These are phyloP conservation scores for Teunomyces kruisii DNA, from an alignment of 805 yeast genomes.

Conservation along the genomic window DNA sequence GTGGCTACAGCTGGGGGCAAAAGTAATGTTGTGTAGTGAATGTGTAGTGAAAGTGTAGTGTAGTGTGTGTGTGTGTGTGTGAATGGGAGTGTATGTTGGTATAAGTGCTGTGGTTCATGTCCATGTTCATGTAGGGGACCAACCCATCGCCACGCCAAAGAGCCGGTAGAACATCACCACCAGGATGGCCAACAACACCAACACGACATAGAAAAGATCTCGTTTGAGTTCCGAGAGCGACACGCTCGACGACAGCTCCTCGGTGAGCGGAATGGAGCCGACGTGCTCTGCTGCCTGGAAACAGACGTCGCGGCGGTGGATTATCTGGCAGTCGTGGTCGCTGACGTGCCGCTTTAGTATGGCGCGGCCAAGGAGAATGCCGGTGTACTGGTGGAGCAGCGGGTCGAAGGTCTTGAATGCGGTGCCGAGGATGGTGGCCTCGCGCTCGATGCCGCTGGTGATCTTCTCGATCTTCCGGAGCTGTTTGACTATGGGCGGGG, in stretches of 20 bases:
- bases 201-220: constrained; percentile 22
- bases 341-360: constrained; percentile 35
- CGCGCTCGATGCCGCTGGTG: constrained; percentile 37
- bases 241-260: constrained; percentile 25
- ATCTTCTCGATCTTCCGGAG: constrained; percentile 37
- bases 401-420: constrained; percentile 34
- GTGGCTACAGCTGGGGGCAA: too few relatives aligned
- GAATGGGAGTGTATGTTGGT: too few relatives aligned
- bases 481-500: constrained; percentile 26
- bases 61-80: too few relatives aligned
- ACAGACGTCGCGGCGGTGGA: constrained; percentile 38
- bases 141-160: constrained; percentile 19
- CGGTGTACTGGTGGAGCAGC: constrained; percentile 36
- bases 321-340: constrained; percentile 29
- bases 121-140: too few relatives aligned
- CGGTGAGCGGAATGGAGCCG: constrained; percentile 41
- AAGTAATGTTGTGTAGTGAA: too few relatives aligned
- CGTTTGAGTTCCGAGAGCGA: constrained; percentile 21
- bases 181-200: constrained; percentile 24
- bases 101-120: too few relatives aligned
- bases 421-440: constrained; percentile 26
- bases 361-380: constrained; percentile 38
- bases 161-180: constrained; percentile 25
- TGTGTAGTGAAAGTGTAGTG: too few relatives aligned
- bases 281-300: constrained; percentile 43